Evolutionary conservation across 306 rosid species (phyloP).

Genomic region (Lotus japonicus): DNA sequence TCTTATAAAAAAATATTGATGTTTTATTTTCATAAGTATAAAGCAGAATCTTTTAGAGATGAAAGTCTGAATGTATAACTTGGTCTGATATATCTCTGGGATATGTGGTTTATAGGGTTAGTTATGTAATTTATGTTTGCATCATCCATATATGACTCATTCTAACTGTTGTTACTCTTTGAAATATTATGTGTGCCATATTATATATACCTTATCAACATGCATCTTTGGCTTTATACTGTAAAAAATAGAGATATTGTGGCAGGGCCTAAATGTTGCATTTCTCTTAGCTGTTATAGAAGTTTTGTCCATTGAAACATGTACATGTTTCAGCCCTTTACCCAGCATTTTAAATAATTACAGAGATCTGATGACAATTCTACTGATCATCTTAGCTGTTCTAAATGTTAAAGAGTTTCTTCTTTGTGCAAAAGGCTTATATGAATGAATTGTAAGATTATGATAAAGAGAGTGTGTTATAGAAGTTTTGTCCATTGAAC

Average conservation of each 20-base stretch:
- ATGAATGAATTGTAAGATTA: background rate
- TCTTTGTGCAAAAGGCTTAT: background rate
- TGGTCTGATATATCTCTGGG: background rate
- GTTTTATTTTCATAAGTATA: background rate
- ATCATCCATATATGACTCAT: background rate
- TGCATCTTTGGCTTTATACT: background rate
- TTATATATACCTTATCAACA: background rate
- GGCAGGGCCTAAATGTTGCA: background rate
- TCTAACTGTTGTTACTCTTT: background rate
- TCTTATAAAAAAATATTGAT: background rate
- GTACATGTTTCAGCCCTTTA: background rate
- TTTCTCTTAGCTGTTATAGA: background rate
- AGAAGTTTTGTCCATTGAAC: no score
- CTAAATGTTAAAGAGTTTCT: background rate
- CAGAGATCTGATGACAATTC: background rate
- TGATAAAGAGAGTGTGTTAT: no score
- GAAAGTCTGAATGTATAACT: background rate
- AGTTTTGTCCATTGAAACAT: background rate
- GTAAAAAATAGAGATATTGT: background rate
- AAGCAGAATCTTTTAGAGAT: background rate
- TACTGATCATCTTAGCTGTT: background rate
- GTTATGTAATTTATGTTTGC: background rate
- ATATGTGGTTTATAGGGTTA: background rate
- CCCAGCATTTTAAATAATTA: background rate
- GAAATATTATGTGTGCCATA: background rate